phyloP scores from a whole-genome alignment of 306 rosid species.

The Rosa rugosa region DNA sequence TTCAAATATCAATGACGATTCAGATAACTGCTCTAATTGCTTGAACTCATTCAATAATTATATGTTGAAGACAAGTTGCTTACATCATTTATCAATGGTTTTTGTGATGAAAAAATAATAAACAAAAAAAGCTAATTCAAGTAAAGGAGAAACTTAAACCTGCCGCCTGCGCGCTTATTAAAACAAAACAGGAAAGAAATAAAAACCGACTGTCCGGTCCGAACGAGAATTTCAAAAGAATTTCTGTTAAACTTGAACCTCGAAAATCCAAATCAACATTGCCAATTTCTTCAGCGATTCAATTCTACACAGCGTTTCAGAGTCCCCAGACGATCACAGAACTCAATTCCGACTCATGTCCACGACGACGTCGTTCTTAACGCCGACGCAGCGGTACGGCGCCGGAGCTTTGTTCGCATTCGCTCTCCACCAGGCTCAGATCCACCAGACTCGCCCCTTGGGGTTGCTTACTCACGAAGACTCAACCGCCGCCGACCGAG shows the following conservation, averaged over 20 bases:
- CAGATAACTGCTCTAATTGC: too few species aligned
- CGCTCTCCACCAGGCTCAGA: constrained; percentile 71
- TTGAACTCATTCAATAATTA: too few species aligned
- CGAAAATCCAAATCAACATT: not conserved
- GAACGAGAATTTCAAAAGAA: not conserved
- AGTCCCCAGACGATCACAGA: not conserved
- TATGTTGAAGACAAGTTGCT: too few species aligned
- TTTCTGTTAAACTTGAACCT: not conserved
- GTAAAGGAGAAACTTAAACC: not conserved
- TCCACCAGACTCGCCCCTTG: constrained; percentile 51
- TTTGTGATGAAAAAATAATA: not conserved
- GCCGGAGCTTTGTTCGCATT: constrained; percentile 68
- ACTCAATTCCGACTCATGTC: constrained; percentile 21
- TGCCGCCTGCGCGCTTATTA: not conserved
- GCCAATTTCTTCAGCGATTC: not conserved
- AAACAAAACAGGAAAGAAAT: not conserved
- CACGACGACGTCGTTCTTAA: constrained; percentile 49
- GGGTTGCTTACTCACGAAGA: constrained; percentile 29
- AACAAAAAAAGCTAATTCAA: too few species aligned
- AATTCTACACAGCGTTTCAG: too few species aligned
- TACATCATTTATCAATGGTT: too few species aligned
- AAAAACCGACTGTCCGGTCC: not conserved
- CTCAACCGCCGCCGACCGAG: constrained; percentile 31
- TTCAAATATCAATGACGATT: too few species aligned
- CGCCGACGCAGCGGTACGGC: constrained; percentile 73